A percentile compares a stretch with the other conserved stretches of the same genome.
Evolutionary conservation across 108 stramenopile genomes (phyloP).

Genomic region (Nitzschia putrida): DNA sequence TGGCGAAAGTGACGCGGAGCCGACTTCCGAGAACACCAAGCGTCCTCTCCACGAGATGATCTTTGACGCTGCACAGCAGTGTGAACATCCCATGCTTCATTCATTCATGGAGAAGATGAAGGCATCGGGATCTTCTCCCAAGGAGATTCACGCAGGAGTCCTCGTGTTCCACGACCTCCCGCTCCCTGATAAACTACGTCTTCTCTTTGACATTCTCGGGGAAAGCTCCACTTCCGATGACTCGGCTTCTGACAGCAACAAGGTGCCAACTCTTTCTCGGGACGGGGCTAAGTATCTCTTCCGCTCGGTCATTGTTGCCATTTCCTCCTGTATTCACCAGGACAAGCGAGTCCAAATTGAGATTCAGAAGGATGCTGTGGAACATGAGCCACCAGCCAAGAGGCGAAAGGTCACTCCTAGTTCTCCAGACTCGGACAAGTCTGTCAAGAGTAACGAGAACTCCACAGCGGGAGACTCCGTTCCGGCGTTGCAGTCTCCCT

Average conservation of each 20-base stretch:
- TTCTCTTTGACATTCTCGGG: slow-evolving; percentile 52
- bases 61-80: slow-evolving; percentile 49
- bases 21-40: background rate
- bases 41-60: slow-evolving; percentile 45
- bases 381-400: slow-evolving; percentile 29
- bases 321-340: slow-evolving; percentile 63
- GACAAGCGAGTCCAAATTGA: slow-evolving; percentile 36
- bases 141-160: slow-evolving; percentile 53
- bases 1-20: background rate
- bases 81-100: slow-evolving; percentile 42
- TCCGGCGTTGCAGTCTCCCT: slow-evolving; percentile 50
- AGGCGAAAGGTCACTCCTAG: slow-evolving; percentile 26
- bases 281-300: slow-evolving; percentile 59
- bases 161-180: slow-evolving; percentile 68
- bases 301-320: slow-evolving; percentile 65
- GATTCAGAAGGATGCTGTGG: slow-evolving; percentile 19
- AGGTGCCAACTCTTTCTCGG: slow-evolving; percentile 30
- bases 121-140: slow-evolving; percentile 16
- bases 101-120: slow-evolving; percentile 52
- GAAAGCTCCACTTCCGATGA: slow-evolving; percentile 4
- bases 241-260: slow-evolving; percentile 33
- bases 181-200: slow-evolving; percentile 56
- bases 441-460: slow-evolving; percentile 10
- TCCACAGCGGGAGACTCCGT: slow-evolving; percentile 36
- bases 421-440: slow-evolving; percentile 18